Evolutionary conservation across 257 asterid species (phyloP), one percentile per base, ranked within the genome.

Genomic region (Solanum commersonii): DNA sequence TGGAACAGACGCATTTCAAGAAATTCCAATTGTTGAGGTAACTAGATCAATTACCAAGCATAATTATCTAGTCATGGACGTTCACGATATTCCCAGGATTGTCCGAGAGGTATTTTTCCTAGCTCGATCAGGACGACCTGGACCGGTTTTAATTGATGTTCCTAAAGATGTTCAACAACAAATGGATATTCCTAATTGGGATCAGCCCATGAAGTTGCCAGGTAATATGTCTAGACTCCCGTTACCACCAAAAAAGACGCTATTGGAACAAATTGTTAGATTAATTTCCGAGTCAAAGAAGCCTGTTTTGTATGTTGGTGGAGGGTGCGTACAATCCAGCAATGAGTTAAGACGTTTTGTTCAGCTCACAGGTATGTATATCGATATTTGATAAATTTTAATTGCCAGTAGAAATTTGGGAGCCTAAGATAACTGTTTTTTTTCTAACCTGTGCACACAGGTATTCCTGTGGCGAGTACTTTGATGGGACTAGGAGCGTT

Each of bases 101-200:
- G 96, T 96, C 8, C 91, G 91, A 20, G 98, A 95, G 40, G 98
- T 98, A 0, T 95, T 95, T 83, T 94, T 89, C 42, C 42, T 95
- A 2, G 96, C 95, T 0, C 82, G 87, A 68, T 91, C 98, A 10
- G 98, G 98, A 73, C 74, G 98, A 65, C 98, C 98, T 12, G 98
- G 98, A 34, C 98, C 98, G 0, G 95, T 96, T 71, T 87, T 96
- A 84, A 95, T 96, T 63, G 98, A 96, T 90, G 70, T 96, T 59
- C 98, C 98, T 6, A 96, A 96, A 84, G 98, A 96, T 88, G 92
- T 95, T 34, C 98, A 96, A 49, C 98, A 96, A 85, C 98, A 95
- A 84, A 92, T 92, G 96, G 98, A 92, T 86, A 93, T 94, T 60
- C 98, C 96, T 0, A 89, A 91, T 42, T 96, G 98, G 98, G 90